Evolutionary conservation across 164 flowering plant genomes (phyloP).

Genomic region (Macadamia tetraphylla): DNA sequence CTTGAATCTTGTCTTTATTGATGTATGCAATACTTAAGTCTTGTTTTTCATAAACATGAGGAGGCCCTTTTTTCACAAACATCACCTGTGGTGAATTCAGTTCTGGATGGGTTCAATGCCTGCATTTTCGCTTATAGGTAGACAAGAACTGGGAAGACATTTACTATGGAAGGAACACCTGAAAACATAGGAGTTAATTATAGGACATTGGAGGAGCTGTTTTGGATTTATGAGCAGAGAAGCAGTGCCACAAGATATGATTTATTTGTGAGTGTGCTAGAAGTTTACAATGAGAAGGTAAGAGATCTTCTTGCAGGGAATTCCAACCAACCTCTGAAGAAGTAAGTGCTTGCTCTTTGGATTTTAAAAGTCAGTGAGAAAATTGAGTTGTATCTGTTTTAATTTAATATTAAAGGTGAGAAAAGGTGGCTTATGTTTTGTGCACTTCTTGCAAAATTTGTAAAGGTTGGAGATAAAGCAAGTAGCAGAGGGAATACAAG

Average conservation of each 20-base stretch:
- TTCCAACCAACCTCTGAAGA: constrained; percentile 48
- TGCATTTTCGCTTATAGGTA: constrained; percentile 95
- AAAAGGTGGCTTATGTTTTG: neutral
- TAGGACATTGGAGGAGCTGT: constrained; percentile 72
- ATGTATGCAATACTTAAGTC: neutral
- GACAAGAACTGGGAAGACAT: constrained; percentile 92
- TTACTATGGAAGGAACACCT: constrained; percentile 85
- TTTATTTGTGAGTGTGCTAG: constrained; percentile 77
- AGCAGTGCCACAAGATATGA: constrained; percentile 44
- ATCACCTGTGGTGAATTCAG: constrained; percentile 66
- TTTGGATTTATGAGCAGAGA: constrained; percentile 48
- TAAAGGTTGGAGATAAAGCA: constrained; percentile 78
- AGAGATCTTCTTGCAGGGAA: constrained; percentile 72
- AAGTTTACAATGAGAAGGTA: constrained; percentile 87
- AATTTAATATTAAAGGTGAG: neutral
- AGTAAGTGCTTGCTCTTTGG: constrained; percentile 35
- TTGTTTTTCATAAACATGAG: constrained; percentile 28
- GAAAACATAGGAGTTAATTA: constrained; percentile 87
- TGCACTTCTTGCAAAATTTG: neutral
- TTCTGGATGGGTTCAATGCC: constrained; percentile 83
- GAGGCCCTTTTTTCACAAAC: constrained; percentile 74
- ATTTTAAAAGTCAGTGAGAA: neutral
- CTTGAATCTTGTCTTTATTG: neutral
- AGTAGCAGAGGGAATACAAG: constrained; percentile 74
- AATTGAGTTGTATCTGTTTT: neutral